Conservation (phyloP, 768 basidiomycete species). For the Lepiota venenata region DNA sequence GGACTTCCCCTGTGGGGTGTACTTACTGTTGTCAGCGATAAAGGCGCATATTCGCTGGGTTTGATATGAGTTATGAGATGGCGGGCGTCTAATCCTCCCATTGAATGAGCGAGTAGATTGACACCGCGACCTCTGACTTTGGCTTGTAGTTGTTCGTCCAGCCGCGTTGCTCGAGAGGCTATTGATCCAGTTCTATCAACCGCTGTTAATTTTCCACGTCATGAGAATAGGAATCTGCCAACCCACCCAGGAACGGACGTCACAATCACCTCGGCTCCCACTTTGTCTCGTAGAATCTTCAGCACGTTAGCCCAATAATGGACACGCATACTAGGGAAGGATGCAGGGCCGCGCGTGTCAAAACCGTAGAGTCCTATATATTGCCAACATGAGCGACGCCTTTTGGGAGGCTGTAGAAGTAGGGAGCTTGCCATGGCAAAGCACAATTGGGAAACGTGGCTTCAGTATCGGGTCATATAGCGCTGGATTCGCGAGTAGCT, state of each 20-base stretch:
- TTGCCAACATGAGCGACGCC: background rate
- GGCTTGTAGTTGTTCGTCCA: slow-evolving; percentile 68
- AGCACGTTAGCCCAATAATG: slow-evolving; percentile 96
- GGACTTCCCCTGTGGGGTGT: slow-evolving; percentile 97
- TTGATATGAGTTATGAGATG: slow-evolving; percentile 86
- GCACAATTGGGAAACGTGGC: slow-evolving; percentile 87
- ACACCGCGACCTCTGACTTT: slow-evolving; percentile 73
- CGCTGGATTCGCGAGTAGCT: slow-evolving; percentile 70
- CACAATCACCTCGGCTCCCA: slow-evolving; percentile 94
- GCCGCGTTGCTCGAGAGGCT: slow-evolving; percentile 67
- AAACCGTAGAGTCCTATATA: slow-evolving; percentile 87
- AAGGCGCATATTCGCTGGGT: slow-evolving; percentile 78
- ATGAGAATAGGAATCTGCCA: background rate
- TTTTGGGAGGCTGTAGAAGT: background rate
- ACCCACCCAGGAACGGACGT: slow-evolving; percentile 90
- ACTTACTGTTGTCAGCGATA: slow-evolving; percentile 84
- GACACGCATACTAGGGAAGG: slow-evolving; percentile 79
- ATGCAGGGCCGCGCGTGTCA: slow-evolving; percentile 80
- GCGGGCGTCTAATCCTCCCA: slow-evolving; percentile 96
- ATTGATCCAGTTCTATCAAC: slow-evolving; percentile 82
- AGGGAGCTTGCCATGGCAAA: slow-evolving; percentile 82
- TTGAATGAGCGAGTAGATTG: slow-evolving; percentile 95
- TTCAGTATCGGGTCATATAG: slow-evolving; percentile 74
- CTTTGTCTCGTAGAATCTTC: slow-evolving; percentile 68
- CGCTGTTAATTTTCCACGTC: background rate